Base-by-base conservation (phyloP, 176 grass and related monocot genomes). In the Stipa capillata region DNA sequence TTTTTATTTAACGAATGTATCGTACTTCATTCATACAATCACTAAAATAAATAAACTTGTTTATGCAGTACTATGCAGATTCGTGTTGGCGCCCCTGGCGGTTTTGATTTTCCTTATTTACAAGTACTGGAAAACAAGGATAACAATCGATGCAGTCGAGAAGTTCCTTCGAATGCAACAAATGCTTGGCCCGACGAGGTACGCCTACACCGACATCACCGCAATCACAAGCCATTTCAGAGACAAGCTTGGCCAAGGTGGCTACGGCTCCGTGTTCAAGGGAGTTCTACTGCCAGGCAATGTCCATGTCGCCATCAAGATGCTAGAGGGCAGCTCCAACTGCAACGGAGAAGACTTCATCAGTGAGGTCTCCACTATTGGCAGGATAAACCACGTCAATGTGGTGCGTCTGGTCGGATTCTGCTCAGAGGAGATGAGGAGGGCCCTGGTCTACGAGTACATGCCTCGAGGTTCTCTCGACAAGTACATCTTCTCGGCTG, bases 271-370 rank as follows among this genome's bases (percentile, higher is more conserved):
- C 0, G 87, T 93, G 0, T 93, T 55, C 3, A 90, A 82, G 17
- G 91, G 80, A 7, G 47, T 70, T 6, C 65, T 76, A 4, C 58
- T 87, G 16, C 55, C 69, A 2, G 82, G 65, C 0, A 0, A 29
- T 7, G 4, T 42, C 1, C 41, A 59, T 31, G 36, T 93, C 0
- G 87, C 91, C 0, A 37, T 93, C 11, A 93, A 93, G n/a, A 69
- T 93, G 53, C 11, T 90, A 14, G 18, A 15, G 0, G 66, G n/a
- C 0, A 84, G 3, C 23, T 87, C 65, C 0, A 76, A 29, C 4
- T 89, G 84, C 8, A 65, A 85, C 0, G 91, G 87, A 36, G 91
- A 93, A 32, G 87, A 93, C 2, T 87, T 93, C 42, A 93, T 88
- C 20, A 88, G 68, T 7, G 89, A 91, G 21, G 76, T 91, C 0